A percentile compares a stretch with the other conserved stretches of the same genome.
These are phyloP conservation scores for Ogataea nonfermentans DNA, from an alignment of 805 yeast species.

Conservation along the genomic window DNA sequence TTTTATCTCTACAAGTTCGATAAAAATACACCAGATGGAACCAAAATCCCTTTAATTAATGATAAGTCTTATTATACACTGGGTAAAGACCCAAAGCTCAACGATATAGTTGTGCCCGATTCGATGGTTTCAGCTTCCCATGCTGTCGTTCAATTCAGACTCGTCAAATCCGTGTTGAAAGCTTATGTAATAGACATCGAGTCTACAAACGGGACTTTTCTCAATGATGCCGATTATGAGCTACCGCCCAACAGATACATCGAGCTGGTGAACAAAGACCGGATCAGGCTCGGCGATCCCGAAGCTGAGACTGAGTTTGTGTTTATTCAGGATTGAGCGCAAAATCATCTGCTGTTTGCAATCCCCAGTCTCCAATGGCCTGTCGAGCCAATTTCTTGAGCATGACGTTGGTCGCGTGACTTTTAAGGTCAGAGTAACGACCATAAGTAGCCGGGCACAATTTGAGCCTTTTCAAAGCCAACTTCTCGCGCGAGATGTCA, in stretches of 20 bases:
- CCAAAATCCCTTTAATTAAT: conserved; percentile 20
- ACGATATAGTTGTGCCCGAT: conserved; percentile 24
- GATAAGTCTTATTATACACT: conserved; percentile 27
- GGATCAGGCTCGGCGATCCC: conserved; percentile 28
- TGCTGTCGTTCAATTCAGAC: conserved; percentile 31
- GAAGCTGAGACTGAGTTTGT: conserved; percentile 25
- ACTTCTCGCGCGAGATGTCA: conserved; percentile 2
- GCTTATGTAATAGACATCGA: conserved; percentile 29
- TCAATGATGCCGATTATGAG: conserved; percentile 26
- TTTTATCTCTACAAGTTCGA: conserved; percentile 23
- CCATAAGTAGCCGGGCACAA: neutral
- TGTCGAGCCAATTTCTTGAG: conserved; percentile 2
- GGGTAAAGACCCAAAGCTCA: conserved; percentile 23
- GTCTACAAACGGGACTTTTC: conserved; percentile 32
- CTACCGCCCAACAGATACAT: conserved; percentile 27
- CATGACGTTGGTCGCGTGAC: conserved; percentile 1
- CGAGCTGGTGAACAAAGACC: conserved; percentile 27
- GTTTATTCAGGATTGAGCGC: conserved; percentile 16
- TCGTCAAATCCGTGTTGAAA: conserved; percentile 1
- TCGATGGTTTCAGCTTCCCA: conserved; percentile 27
- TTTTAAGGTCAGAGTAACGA: conserved; percentile 2
- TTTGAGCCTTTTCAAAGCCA: neutral
- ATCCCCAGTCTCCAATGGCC: conserved; percentile 9
- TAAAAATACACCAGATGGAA: conserved; percentile 10
- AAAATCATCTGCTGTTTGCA: conserved; percentile 3